A percentile compares a stretch with the other conserved stretches of the same genome.
Evolutionary conservation across 2,329 filamentous ascomycete species (phyloP).

Genomic region (Lecanosticta acicola): DNA sequence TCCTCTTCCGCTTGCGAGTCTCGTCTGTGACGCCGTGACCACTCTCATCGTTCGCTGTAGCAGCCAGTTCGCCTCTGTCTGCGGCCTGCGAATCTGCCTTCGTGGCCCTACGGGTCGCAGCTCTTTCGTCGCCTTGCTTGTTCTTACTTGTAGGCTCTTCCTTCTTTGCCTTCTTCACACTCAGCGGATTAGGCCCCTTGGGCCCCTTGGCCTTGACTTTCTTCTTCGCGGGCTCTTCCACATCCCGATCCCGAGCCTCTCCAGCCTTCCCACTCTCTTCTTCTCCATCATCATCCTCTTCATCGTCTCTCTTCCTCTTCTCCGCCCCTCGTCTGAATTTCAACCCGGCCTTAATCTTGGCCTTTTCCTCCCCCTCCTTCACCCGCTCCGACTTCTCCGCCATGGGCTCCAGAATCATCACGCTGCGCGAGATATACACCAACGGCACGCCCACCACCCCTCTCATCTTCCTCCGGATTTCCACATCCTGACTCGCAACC

Average conservation of each 20-base stretch:
- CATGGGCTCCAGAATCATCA: slow-evolving; percentile 78
- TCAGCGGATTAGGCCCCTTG: slow-evolving; percentile 66
- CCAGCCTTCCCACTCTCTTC: slow-evolving; percentile 21
- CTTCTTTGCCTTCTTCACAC: slow-evolving; percentile 64
- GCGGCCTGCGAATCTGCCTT: slow-evolving; percentile 27
- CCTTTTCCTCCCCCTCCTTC: slow-evolving; percentile 62
- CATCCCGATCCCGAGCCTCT: slow-evolving; percentile 16
- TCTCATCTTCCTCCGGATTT: slow-evolving; percentile 59
- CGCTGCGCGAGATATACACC: slow-evolving; percentile 71
- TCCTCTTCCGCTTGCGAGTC: slow-evolving; percentile 19
- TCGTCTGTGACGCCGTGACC: slow-evolving; percentile 11
- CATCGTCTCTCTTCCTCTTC: slow-evolving; percentile 31
- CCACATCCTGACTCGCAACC: slow-evolving; percentile 66
- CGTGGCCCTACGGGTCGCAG: slow-evolving; percentile 19
- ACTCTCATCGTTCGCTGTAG: slow-evolving; percentile 3
- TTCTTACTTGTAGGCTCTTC: slow-evolving; percentile 19
- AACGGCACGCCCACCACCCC: slow-evolving; percentile 66
- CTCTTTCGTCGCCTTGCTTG: slow-evolving; percentile 18
- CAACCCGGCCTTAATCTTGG: slow-evolving; percentile 67
- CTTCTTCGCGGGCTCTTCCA: slow-evolving; percentile 42
- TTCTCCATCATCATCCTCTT: slow-evolving; percentile 22
- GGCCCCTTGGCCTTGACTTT: slow-evolving; percentile 56
- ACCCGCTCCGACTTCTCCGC: slow-evolving; percentile 58
- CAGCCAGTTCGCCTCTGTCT: slow-evolving; percentile 17
- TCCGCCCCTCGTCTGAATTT: slow-evolving; percentile 32